Conservation (phyloP, 192 early-diverging fungal species). For the Entophlyctis luteolus region DNA sequence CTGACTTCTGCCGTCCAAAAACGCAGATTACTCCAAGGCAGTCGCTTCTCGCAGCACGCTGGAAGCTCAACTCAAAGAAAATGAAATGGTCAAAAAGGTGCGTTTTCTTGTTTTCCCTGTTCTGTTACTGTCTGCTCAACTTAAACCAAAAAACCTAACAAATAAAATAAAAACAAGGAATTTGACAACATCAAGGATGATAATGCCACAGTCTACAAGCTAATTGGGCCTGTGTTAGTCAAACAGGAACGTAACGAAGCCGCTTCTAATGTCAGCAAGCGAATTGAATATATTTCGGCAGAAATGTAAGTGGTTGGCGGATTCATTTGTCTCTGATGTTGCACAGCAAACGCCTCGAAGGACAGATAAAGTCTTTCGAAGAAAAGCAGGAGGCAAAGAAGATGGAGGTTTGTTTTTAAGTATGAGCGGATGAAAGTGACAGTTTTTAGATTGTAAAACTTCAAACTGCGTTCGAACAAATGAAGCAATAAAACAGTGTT, state of each 20-base stretch:
- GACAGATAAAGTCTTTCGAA: slow-evolving; percentile 72
- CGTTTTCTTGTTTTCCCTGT: not conserved
- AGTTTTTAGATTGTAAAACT: slow-evolving; percentile 23
- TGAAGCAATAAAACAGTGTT: slow-evolving; percentile 18
- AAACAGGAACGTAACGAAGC: slow-evolving; percentile 90
- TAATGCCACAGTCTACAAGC: slow-evolving; percentile 88
- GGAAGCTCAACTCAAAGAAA: slow-evolving; percentile 95
- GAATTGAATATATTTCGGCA: slow-evolving; percentile 80
- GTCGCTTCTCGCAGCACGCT: slow-evolving; percentile 74
- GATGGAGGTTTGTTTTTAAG: slow-evolving; percentile 55
- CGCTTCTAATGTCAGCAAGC: slow-evolving; percentile 82
- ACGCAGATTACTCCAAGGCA: slow-evolving; percentile 68
- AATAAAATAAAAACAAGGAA: slow-evolving; percentile 62
- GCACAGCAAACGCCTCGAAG: slow-evolving; percentile 74
- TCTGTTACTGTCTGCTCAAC: not conserved
- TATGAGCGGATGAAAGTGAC: slow-evolving; percentile 1
- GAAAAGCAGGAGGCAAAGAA: slow-evolving; percentile 83
- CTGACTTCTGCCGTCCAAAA: not conserved
- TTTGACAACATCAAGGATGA: slow-evolving; percentile 77
- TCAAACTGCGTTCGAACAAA: slow-evolving; percentile 21
- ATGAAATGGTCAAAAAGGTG: slow-evolving; percentile 84
- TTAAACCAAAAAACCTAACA: not conserved
- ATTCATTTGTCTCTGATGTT: not conserved
- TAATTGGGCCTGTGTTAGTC: slow-evolving; percentile 92
- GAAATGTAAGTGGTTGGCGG: slow-evolving; percentile 70